phyloP scores from a whole-genome alignment of 2,329 filamentous ascomycete genomes.

The Lizonia empirigonia region DNA sequence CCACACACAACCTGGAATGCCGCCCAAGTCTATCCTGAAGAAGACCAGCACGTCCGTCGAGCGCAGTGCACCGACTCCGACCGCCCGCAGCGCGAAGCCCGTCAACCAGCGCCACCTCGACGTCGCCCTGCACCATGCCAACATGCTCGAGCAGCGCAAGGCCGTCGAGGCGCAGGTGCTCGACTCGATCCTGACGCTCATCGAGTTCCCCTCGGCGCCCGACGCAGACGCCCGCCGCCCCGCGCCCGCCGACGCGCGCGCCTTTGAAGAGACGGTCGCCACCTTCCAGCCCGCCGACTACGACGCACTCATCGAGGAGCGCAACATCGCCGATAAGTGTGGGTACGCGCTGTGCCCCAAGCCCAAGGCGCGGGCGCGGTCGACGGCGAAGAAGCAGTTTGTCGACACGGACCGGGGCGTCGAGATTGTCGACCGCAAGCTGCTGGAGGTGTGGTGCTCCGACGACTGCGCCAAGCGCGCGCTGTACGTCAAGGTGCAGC shows the following conservation, averaged over 20 bases:
- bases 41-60: conserved; percentile 36
- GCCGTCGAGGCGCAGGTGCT: conserved; percentile 76
- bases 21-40: conserved; percentile 56
- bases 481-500: conserved; percentile 85
- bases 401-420: conserved; percentile 64
- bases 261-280: conserved; percentile 70
- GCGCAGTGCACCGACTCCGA: conserved; percentile 28
- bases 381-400: conserved; percentile 62
- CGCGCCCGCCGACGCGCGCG: conserved; percentile 62
- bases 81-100: conserved; percentile 34
- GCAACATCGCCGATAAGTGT: conserved; percentile 81
- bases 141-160: conserved; percentile 81
- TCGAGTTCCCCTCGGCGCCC: conserved; percentile 63
- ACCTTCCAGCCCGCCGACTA: conserved; percentile 88
- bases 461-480: conserved; percentile 77
- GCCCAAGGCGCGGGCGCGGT: conserved; percentile 63
- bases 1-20: conserved; percentile 27
- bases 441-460: conserved; percentile 87
- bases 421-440: conserved; percentile 70
- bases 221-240: conserved; percentile 59
- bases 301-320: conserved; percentile 85
- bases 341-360: conserved; percentile 81
- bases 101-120: conserved; percentile 56
- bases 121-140: conserved; percentile 81
- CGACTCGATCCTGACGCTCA: conserved; percentile 71